These are phyloP conservation scores for Erythrobasidium hasegawianum DNA, from an alignment of 1,284 basidiomycete genomes.

Conservation along the genomic window DNA sequence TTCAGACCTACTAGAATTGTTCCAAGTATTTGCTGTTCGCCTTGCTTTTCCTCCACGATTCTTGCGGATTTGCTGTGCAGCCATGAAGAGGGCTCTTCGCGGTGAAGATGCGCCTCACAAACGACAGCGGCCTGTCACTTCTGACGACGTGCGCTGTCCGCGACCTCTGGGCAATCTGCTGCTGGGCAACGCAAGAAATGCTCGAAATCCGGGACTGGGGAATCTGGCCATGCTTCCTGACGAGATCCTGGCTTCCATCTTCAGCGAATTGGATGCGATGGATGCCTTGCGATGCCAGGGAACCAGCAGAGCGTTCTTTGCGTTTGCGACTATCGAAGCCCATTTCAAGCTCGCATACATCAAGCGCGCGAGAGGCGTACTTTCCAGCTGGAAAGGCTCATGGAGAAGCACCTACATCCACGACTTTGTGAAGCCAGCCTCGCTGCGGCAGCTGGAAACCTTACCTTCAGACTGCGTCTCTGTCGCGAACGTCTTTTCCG, in stretches of 20 bases:
- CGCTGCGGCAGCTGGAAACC: background rate
- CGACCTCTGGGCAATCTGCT: constrained; percentile 27
- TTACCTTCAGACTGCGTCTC: constrained; percentile 42
- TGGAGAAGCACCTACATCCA: constrained; percentile 45
- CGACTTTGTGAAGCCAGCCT: constrained; percentile 29
- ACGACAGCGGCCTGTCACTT: too few species aligned
- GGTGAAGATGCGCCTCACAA: too few species aligned
- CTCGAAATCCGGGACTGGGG: constrained; percentile 35
- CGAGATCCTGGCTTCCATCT: constrained; percentile 38
- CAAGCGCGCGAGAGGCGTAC: constrained; percentile 20
- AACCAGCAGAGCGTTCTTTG: constrained; percentile 41
- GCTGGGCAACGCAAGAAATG: constrained; percentile 1
- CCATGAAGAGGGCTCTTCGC: too few species aligned
- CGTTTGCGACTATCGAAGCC: constrained; percentile 42
- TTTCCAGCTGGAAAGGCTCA: constrained; percentile 38
- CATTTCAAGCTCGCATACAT: constrained; percentile 45
- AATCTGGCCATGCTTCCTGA: constrained; percentile 37
- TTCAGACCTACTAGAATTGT: too few species aligned
- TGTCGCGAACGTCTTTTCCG: constrained; percentile 43
- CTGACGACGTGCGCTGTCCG: too few species aligned
- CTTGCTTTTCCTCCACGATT: too few species aligned
- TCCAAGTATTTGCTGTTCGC: too few species aligned
- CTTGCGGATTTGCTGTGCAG: too few species aligned
- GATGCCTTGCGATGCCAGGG: constrained; percentile 32
- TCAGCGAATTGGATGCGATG: constrained; percentile 28